A percentile compares a stretch with the other conserved stretches of the same genome.
Conservation (phyloP, 1,284 basidiomycete species). For the Neonothopanus nambi region DNA sequence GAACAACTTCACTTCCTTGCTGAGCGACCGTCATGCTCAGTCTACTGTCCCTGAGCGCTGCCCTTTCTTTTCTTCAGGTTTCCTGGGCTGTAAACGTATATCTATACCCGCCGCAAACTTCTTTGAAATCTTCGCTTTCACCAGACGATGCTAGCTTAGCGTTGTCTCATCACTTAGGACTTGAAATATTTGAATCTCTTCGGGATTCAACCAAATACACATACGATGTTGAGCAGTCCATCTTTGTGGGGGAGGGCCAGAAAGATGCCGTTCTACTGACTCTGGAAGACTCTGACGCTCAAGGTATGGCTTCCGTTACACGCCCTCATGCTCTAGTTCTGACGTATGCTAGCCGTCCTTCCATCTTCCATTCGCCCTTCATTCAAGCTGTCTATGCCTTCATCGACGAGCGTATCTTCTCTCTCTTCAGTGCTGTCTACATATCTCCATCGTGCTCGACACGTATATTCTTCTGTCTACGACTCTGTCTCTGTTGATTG, state of each 20-base stretch:
- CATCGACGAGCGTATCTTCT: slow-evolving; percentile 32
- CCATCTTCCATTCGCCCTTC: slow-evolving; percentile 47
- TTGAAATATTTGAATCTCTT: slow-evolving; percentile 63
- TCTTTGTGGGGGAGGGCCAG: slow-evolving; percentile 59
- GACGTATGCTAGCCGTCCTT: slow-evolving; percentile 43
- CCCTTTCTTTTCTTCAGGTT: slow-evolving; percentile 31
- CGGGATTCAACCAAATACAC: slow-evolving; percentile 33
- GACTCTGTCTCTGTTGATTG: slow-evolving; percentile 34
- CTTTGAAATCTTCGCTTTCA: slow-evolving; percentile 39
- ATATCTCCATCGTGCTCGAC: slow-evolving; percentile 56
- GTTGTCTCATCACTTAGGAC: slow-evolving; percentile 66
- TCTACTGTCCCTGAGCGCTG: slow-evolving; percentile 26
- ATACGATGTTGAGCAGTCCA: slow-evolving; percentile 36
- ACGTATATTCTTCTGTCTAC: slow-evolving; percentile 57
- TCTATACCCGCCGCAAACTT: slow-evolving; percentile 47
- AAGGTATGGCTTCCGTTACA: slow-evolving; percentile 45
- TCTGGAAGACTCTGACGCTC: slow-evolving; percentile 55
- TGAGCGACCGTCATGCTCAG: slow-evolving; percentile 14
- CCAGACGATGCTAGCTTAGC: slow-evolving; percentile 55
- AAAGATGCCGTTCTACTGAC: slow-evolving; percentile 55
- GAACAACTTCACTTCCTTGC: too few species aligned
- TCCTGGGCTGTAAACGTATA: slow-evolving; percentile 53
- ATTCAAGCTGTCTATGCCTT: slow-evolving; percentile 37
- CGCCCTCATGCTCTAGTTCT: slow-evolving; percentile 4
- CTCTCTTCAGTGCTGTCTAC: slow-evolving; percentile 54